Evolutionary conservation across 2,329 filamentous ascomycete genomes (phyloP).

Genomic region (Leptographium procerum): DNA sequence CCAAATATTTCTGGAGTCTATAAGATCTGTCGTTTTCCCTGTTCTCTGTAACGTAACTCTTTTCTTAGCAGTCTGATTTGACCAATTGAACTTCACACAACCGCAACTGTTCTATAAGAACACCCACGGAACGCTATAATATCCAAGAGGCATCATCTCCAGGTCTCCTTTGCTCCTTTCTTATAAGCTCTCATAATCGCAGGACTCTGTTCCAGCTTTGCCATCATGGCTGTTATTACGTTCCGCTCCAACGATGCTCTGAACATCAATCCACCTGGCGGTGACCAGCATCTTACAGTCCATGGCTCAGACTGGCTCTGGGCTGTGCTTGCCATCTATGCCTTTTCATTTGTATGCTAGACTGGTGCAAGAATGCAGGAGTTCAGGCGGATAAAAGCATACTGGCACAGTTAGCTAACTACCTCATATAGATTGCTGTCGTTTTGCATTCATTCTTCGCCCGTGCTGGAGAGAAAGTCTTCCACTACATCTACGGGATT

Average conservation of each 20-base stretch:
- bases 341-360: conserved; percentile 30
- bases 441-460: conserved; percentile 29
- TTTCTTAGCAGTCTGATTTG: not conserved
- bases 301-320: conserved; percentile 45
- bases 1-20: not conserved
- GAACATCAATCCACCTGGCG: conserved; percentile 31
- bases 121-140: not conserved
- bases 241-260: conserved; percentile 33
- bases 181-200: no score
- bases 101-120: not conserved
- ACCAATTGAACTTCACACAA: not conserved
- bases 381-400: not conserved
- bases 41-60: not conserved
- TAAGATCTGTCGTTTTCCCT: not conserved
- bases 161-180: no score
- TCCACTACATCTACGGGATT: conserved; percentile 44
- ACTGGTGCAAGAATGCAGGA: not conserved
- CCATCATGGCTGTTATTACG: conserved; percentile 20
- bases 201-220: not conserved
- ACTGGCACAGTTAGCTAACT: conserved; percentile 5
- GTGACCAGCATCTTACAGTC: conserved; percentile 27
- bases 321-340: conserved; percentile 37
- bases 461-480: conserved; percentile 37
- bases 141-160: not conserved
- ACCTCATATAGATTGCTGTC: conserved; percentile 20